Percentiles rank a stretch among this genome's conserved stretches.
phyloP scores from a whole-genome alignment of 306 rosid genomes.

The Vigna trinervia region DNA sequence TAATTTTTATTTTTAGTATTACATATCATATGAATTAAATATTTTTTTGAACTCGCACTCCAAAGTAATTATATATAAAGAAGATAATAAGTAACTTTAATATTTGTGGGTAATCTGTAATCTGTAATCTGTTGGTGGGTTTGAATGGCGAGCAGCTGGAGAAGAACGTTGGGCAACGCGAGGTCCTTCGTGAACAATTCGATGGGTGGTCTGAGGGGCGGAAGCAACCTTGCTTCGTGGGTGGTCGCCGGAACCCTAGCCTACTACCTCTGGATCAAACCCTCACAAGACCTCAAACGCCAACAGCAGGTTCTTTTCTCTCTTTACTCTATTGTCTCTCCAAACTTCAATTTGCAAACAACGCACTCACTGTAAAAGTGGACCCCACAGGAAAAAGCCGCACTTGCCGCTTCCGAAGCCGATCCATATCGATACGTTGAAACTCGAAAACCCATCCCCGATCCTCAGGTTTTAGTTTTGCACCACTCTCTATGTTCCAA shows the following conservation, averaged over 20 bases:
- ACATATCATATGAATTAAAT: too few species aligned
- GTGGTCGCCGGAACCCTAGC: constrained; percentile 94
- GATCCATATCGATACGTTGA: constrained; percentile 76
- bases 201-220: constrained; percentile 85
- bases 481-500: not conserved
- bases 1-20: too few species aligned
- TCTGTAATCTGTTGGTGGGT: not conserved
- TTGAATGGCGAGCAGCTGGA: constrained; percentile 72
- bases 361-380: not conserved
- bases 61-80: too few species aligned
- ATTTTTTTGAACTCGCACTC: too few species aligned
- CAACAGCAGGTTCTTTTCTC: constrained; percentile 58
- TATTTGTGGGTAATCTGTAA: not conserved
- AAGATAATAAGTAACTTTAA: too few species aligned
- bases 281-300: constrained; percentile 84
- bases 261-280: constrained; percentile 93
- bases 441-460: constrained; percentile 85
- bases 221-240: constrained; percentile 88
- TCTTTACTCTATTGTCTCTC: not conserved
- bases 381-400: constrained; percentile 61
- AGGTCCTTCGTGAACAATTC: constrained; percentile 80
- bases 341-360: not conserved
- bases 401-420: constrained; percentile 68
- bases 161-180: constrained; percentile 72
- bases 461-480: constrained; percentile 67